Base-by-base conservation (phyloP, 78 protist species). In the Dictyostelium capitatum region DNA sequence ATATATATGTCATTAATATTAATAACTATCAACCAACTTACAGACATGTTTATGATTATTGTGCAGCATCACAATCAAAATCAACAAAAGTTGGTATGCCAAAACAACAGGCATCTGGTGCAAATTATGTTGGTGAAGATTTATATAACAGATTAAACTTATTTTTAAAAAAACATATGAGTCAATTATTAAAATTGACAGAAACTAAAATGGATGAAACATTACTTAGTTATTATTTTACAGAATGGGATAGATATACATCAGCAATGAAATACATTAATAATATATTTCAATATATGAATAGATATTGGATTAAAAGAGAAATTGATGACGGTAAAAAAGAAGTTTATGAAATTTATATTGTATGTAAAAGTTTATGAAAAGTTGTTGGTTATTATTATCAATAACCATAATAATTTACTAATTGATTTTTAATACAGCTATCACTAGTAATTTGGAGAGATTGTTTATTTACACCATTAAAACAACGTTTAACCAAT, bases 291-390 rank as follows among this genome's bases (percentile, higher is more conserved):
- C 92, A 89, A 47, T 95, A 95, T 69, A 28, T 95, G 90, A 97
- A 97, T 67, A 95, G 98, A 30, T 90, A 95, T 69, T 97, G 97
- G 97, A 79, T 97, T 57, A 80, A 84, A 51, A 81, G 98, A 64
- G 96, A 95, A 54, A 62, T 67, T 17, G 96, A 91, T 14, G 98
- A 97, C 41, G 92, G 95, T 28, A 79, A 85, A 64, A 75, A 57
- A 72, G 92, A 89, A 57, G 93, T 96, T 57, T 89, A 94, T 79
- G 95, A 90, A 69, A 91, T 96, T 19, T 65, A 48, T 65, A 80
- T 80, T 56, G 96, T 96, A 20, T 28, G 32, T 89, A 56, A 57
- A n/a, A n/a, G n/a, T n/a, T n/a, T n/a, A n/a, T n/a, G n/a, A n/a
- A n/a, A n/a, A n/a, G n/a, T n/a, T n/a, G n/a, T n/a, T n/a, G n/a